Evolutionary conservation across 371 early-diverging fungal species (phyloP).

Genomic region (Zychaea mexicana): DNA sequence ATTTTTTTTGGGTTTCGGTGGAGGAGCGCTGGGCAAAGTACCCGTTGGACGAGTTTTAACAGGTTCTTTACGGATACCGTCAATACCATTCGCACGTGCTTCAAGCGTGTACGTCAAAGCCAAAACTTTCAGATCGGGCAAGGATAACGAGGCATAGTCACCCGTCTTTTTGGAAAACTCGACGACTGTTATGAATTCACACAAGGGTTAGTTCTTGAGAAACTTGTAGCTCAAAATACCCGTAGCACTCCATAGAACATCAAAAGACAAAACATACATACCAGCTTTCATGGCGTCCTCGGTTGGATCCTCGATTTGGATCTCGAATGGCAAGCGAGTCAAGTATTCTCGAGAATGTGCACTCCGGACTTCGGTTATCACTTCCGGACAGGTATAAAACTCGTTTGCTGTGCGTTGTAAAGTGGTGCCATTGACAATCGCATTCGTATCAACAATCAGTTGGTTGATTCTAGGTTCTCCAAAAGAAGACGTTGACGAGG

Average conservation of each 20-base stretch:
- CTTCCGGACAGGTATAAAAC: slow-evolving; percentile 88
- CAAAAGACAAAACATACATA: slow-evolving; percentile 19
- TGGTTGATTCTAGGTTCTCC: slow-evolving; percentile 27
- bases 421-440: slow-evolving; percentile 56
- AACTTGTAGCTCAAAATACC: no score
- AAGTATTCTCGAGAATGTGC: slow-evolving; percentile 69
- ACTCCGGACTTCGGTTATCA: slow-evolving; percentile 86
- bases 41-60: slow-evolving; percentile 42
- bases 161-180: slow-evolving; percentile 92
- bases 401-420: slow-evolving; percentile 62
- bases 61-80: slow-evolving; percentile 67
- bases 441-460: slow-evolving; percentile 67
- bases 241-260: no score
- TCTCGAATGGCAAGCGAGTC: slow-evolving; percentile 66
- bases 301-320: slow-evolving; percentile 68
- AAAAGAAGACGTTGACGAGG: neutral
- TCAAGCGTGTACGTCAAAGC: slow-evolving; percentile 90
- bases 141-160: slow-evolving; percentile 82
- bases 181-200: slow-evolving; percentile 57
- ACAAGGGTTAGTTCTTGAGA: no score
- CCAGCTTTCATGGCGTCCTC: slow-evolving; percentile 80
- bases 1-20: slow-evolving; percentile 25
- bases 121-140: slow-evolving; percentile 87
- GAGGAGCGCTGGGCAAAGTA: slow-evolving; percentile 42
- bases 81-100: slow-evolving; percentile 67